Percentiles rank a stretch among this genome's conserved stretches.
These are phyloP conservation scores for Rosa lucieae DNA, from an alignment of 306 rosid species.

Conservation along the genomic window DNA sequence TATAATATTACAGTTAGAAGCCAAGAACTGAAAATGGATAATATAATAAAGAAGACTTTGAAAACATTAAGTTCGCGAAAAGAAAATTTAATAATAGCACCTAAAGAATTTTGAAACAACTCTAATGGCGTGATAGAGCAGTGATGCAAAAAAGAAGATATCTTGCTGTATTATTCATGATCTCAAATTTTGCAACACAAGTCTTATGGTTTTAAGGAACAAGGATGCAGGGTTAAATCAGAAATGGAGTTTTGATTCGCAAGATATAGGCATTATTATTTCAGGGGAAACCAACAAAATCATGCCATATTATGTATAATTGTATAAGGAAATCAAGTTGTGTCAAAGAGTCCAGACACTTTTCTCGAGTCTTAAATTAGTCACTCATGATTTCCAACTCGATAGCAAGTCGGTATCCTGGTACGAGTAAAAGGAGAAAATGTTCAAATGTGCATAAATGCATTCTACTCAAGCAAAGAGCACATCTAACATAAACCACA, in stretches of 20 bases:
- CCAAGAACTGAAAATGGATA: conserved; percentile 2
- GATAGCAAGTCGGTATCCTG: too few species aligned
- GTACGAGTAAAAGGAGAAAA: neutral
- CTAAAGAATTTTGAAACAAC: neutral
- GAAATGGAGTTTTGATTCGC: neutral
- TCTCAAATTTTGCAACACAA: neutral
- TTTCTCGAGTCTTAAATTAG: too few species aligned
- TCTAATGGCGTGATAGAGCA: neutral
- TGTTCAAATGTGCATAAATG: neutral
- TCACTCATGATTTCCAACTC: too few species aligned
- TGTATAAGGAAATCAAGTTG: neutral
- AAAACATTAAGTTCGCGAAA: neutral
- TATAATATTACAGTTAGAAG: conserved; percentile 14
- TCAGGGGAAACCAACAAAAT: neutral
- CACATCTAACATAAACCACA: too few species aligned
- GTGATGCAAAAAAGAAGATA: neutral
- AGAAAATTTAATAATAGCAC: neutral
- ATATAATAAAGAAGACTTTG: neutral
- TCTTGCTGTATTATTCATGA: neutral
- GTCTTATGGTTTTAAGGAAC: neutral
- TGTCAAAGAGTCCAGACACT: neutral
- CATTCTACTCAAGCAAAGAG: neutral
- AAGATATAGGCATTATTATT: neutral
- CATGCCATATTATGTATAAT: neutral
- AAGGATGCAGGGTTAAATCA: neutral